Evolutionary conservation across 345 rosid genomes (phyloP), one percentile per base, ranked within the genome.

Genomic region (Passiflora organensis): DNA sequence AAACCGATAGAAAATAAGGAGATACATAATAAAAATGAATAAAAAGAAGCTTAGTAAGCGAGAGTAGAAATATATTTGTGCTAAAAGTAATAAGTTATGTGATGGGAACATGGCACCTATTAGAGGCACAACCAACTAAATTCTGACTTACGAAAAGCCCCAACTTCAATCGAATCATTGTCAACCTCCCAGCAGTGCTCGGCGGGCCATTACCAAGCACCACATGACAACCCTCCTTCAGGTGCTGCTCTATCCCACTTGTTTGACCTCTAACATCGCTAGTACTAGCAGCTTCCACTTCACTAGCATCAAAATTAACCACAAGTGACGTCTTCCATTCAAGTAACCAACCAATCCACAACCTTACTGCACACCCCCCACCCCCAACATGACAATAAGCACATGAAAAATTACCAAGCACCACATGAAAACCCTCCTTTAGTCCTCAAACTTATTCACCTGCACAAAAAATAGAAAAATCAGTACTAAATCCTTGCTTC

Each of bases 311-410:
- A n/a, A n/a, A n/a, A n/a, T n/a, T n/a, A n/a, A 91, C 71, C 50
- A 82, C 60, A 66, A 91, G 56, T 1, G 83, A 74, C 48, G 51
- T 64, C 76, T 83, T 81, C 4, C 59, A 73, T 21, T 67, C 75
- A 51, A 56, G 74, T 73, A n/a, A n/a, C n/a, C n/a, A 91, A 68
- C 83, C 89, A 80, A 49, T 74, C 82, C 18, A 66, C 76, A 8
- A 66, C 76, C 22, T 79, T 82, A 58, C 60, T 51, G 12, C 79
- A 82, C 55, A 90, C 94, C 59, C 78, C 76, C 58, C 55, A n/a
- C n/a, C n/a, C n/a, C n/a, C n/a, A n/a, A n/a, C n/a, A n/a, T n/a
- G n/a, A n/a, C n/a, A n/a, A n/a, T n/a, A n/a, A n/a, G n/a, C n/a
- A n/a, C n/a, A n/a, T n/a, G n/a, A n/a, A n/a, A n/a, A n/a, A n/a